Percentiles rank a stretch among this genome's conserved stretches.
phyloP scores from a whole-genome alignment of 129 eudicot genomes.

The Apium graveolens region DNA sequence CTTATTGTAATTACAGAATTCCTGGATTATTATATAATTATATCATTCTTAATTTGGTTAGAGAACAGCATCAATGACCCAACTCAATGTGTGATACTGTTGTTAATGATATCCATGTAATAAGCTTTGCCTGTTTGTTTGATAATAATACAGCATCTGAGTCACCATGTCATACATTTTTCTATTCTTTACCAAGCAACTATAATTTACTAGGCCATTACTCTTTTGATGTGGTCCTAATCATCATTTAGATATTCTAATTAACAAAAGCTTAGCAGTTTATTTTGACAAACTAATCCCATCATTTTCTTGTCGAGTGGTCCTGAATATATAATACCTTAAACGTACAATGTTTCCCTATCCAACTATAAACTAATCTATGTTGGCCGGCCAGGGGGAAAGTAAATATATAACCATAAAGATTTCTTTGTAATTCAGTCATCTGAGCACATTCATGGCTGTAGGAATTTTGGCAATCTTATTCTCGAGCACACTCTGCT shows the following conservation, averaged over 20 bases:
- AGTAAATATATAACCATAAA: background rate
- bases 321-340: background rate
- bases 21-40: background rate
- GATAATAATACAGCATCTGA: background rate
- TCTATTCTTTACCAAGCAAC: too few species aligned
- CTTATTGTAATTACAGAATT: background rate
- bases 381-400: constrained; percentile 1
- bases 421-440: background rate
- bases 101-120: background rate
- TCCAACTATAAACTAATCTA: background rate
- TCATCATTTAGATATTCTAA: background rate
- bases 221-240: background rate
- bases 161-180: background rate
- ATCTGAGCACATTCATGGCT: constrained; percentile 21
- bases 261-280: background rate
- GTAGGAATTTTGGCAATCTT: constrained; percentile 19
- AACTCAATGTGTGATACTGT: background rate
- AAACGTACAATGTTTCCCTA: background rate
- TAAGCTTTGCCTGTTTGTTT: background rate
- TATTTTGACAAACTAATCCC: background rate
- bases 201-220: background rate
- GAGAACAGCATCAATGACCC: background rate
- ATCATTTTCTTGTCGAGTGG: background rate
- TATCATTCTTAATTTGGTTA: background rate
- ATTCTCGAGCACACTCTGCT: constrained; percentile 11